Conservation (phyloP, 1,139 yeast species). For the Scheffersomyces illinoinensis region DNA sequence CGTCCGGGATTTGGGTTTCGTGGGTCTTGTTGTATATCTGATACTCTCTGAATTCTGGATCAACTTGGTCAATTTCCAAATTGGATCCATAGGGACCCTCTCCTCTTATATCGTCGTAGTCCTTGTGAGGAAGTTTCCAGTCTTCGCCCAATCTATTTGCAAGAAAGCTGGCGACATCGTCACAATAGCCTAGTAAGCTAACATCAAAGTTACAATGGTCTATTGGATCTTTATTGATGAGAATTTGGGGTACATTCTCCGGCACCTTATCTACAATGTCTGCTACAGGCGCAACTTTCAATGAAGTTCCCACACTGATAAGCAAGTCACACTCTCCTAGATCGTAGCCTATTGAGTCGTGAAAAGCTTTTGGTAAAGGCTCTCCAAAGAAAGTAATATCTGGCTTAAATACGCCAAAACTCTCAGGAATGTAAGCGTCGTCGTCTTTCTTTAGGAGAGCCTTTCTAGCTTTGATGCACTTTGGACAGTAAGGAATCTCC, state of each 20-base stretch:
- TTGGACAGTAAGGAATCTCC: constrained; percentile 72
- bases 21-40: constrained; percentile 8
- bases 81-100: constrained; percentile 13
- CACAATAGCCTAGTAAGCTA: constrained; percentile 80
- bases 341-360: constrained; percentile 59
- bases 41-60: constrained; percentile 19
- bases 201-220: constrained; percentile 69
- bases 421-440: constrained; percentile 31
- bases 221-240: constrained; percentile 82
- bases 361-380: constrained; percentile 73
- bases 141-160: constrained; percentile 38
- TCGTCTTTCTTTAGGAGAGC: constrained; percentile 36
- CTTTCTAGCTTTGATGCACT: constrained; percentile 47
- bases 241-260: constrained; percentile 73
- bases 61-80: constrained; percentile 20
- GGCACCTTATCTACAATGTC: constrained; percentile 76
- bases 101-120: constrained; percentile 21
- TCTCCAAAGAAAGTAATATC: constrained; percentile 96
- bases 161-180: constrained; percentile 75
- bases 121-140: constrained; percentile 68
- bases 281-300: constrained; percentile 89
- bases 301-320: constrained; percentile 88
- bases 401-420: constrained; percentile 91
- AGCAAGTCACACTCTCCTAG: constrained; percentile 68
- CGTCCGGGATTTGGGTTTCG: not conserved